A percentile compares a stretch with the other conserved stretches of the same genome.
Conservation (phyloP, 306 rosid species). For the Dalbergia cultrata region DNA sequence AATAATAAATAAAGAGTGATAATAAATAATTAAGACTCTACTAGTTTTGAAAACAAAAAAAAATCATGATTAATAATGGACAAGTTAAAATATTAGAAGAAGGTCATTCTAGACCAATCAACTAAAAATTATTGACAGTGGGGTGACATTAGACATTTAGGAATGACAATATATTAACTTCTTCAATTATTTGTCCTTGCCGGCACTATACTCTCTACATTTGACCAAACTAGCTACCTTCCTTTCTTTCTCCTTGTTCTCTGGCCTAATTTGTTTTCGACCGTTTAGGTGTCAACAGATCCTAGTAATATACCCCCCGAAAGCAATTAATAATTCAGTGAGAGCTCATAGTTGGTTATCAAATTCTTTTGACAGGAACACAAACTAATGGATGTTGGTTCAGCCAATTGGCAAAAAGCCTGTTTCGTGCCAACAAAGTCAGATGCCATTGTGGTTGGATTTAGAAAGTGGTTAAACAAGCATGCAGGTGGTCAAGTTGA, state of each 20-base stretch:
- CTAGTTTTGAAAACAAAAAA: no score
- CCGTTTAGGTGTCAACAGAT: not conserved
- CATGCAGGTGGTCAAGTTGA: conserved; percentile 84
- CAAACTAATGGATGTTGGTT: conserved; percentile 66
- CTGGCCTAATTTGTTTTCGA: not conserved
- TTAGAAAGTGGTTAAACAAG: conserved; percentile 87
- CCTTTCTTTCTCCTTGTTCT: not conserved
- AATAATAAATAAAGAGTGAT: no score
- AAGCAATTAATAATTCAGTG: conserved; percentile 8
- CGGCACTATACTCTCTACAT: conserved; percentile 1
- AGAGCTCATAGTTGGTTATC: conserved; percentile 26
- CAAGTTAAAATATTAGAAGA: no score
- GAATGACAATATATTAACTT: no score
- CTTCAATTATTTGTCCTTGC: conserved; percentile 9
- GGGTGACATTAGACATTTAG: no score
- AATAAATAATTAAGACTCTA: no score
- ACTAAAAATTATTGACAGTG: no score
- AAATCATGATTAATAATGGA: no score
- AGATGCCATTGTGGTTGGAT: conserved; percentile 83
- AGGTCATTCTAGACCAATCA: no score
- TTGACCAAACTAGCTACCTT: not conserved
- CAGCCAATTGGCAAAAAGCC: conserved; percentile 77
- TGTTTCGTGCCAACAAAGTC: conserved; percentile 92
- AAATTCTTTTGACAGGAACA: conserved; percentile 65
- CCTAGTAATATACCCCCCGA: not conserved